phyloP scores from a whole-genome alignment of 768 basidiomycete species.

The Xerocomus brunneocitrinus region DNA sequence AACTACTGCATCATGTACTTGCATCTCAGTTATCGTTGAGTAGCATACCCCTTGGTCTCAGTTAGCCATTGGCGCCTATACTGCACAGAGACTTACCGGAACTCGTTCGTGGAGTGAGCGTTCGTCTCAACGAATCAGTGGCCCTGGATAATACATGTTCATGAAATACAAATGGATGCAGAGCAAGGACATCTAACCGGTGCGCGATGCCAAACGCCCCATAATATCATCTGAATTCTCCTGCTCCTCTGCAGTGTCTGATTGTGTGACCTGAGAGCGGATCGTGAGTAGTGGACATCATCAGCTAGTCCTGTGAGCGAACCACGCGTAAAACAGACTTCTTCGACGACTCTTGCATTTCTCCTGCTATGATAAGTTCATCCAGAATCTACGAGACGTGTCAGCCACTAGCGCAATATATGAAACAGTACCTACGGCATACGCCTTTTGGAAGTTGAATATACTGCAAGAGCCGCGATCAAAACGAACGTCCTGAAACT shows the following conservation, averaged over 20 bases:
- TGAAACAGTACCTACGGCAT: slow-evolving; percentile 51
- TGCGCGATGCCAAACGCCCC: slow-evolving; percentile 70
- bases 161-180: slow-evolving; percentile 2
- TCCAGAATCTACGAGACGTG: slow-evolving; percentile 63
- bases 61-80: neutral
- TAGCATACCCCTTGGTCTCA: neutral
- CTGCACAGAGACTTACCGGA: neutral
- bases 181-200: slow-evolving; percentile 46
- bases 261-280: slow-evolving; percentile 66
- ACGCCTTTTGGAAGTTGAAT: slow-evolving; percentile 97
- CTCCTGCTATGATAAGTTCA: slow-evolving; percentile 90
- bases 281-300: slow-evolving; percentile 11
- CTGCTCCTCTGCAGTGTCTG: slow-evolving; percentile 80
- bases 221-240: slow-evolving; percentile 80
- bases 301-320: slow-evolving; percentile 3
- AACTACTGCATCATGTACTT: neutral
- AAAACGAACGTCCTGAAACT: neutral
- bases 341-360: slow-evolving; percentile 90
- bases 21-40: neutral
- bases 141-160: slow-evolving; percentile 23
- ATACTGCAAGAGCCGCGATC: slow-evolving; percentile 52
- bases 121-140: slow-evolving; percentile 26
- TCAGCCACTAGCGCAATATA: neutral
- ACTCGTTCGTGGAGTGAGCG: neutral
- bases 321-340: slow-evolving; percentile 61